Evolutionary conservation across 1,284 basidiomycete genomes (phyloP).

Genomic region (Phellopilus nigrolimitatus): DNA sequence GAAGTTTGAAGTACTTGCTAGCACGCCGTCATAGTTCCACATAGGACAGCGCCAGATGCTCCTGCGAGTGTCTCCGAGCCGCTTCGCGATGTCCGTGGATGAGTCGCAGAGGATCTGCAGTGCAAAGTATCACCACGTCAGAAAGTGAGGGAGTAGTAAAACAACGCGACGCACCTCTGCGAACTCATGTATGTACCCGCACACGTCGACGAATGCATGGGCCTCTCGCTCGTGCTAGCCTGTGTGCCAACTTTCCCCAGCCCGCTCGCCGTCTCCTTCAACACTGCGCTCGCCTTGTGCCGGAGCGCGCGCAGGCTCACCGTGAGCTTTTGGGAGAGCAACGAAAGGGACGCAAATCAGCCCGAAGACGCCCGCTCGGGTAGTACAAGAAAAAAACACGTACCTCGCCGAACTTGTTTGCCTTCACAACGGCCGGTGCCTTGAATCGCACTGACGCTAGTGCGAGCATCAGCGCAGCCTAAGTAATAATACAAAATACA

Average conservation of each 20-base stretch:
- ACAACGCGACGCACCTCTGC: slow-evolving; percentile 37
- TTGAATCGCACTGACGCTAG: slow-evolving; percentile 70
- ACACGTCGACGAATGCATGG: slow-evolving; percentile 47
- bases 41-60: too few relatives aligned
- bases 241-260: slow-evolving; percentile 47
- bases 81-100: slow-evolving; percentile 55
- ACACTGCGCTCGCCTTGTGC: slow-evolving; percentile 41
- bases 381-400: background rate
- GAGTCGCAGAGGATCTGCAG: slow-evolving; percentile 62
- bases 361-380: background rate
- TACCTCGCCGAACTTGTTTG: slow-evolving; percentile 67
- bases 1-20: too few relatives aligned
- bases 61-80: slow-evolving; percentile 59
- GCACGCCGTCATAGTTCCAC: too few relatives aligned
- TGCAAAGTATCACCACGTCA: slow-evolving; percentile 7
- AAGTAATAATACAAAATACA: too few relatives aligned
- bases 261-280: slow-evolving; percentile 52
- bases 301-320: slow-evolving; percentile 61
- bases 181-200: slow-evolving; percentile 35
- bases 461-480: slow-evolving; percentile 66
- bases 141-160: background rate
- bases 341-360: slow-evolving; percentile 5
- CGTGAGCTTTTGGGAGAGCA: slow-evolving; percentile 46
- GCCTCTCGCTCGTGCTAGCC: slow-evolving; percentile 46
- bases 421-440: slow-evolving; percentile 57